Base-by-base conservation (phyloP, 148 eudicot species). In the Limonium bicolor region DNA sequence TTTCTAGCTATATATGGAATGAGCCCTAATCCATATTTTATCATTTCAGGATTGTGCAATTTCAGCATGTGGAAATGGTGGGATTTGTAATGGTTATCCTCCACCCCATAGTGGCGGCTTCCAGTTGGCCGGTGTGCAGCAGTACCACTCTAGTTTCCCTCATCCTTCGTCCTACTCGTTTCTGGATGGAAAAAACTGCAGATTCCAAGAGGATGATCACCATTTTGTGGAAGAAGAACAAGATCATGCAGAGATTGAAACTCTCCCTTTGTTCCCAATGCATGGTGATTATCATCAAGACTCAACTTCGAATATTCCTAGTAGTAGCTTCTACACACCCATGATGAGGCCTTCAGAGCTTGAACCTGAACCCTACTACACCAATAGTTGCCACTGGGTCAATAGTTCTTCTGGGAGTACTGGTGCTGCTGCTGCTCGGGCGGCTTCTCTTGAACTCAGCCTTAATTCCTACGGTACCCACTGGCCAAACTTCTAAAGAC, bases 191-290 rank as follows among this genome's bases (percentile, higher is more conserved):
- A 42, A 58, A 54, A 42, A 12, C 51, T 21, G 19, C 13, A 14
- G 39, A 49, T 33, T 16, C 11, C 29, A 13, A 16, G n/a, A n/a
- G 5, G 58, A 52, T 47, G 66, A 69, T 46, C 48, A 48, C 54
- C 61, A 37, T 17, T 60, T 61, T n/a, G 71, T 65, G 26, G 70
- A 56, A 26, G 60, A 58, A 6, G 51, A 62, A 34, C 58, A 54
- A 1, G 41, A 56, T 17, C 36, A 42, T 7, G 65, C 65, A 0
- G 80, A 69, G 40, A 65, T 73, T 3, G 88, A 78, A 56, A 92
- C 99, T 8, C 94, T 92, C 9, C 83, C 95, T 20, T 85, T 92
- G 35, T 92, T 92, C 59, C 99, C 99, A 3, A 74, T 81, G 70
- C 87, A 72, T 34, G 83, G 62, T 16, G 79, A 74, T 3, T n/a